Base-by-base conservation (phyloP, 1,284 basidiomycete species). In the Tausonia pullulans region DNA sequence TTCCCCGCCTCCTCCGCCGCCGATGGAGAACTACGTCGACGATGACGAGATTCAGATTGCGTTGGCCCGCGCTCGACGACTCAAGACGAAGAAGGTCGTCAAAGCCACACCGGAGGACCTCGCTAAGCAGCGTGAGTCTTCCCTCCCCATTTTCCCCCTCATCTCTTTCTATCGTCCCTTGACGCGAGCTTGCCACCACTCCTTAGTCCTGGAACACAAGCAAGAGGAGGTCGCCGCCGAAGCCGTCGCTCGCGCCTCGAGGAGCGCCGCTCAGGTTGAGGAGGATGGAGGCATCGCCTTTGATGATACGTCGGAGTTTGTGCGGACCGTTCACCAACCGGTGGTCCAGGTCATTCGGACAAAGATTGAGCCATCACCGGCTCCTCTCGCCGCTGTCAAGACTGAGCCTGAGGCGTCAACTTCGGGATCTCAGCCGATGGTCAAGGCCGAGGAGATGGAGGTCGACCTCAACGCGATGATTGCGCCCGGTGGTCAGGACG, bases 11-110 rank as follows among this genome's bases (percentile, higher is more conserved):
- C 64, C 67, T 63, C 76, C 83, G 68, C 76, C 82, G 59, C 82
- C 80, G 83, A 78, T 70, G 79, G 85, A 71, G 84, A 95, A 97
- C 77, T 88, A 98, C 75, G 87, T 98, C 69, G 96, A 98, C 77
- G 96, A 99, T 74, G 96, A 99, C 75, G 96, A 99, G 72, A 82
- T 99, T 50, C 93, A 97, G 80, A 90, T 90, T 46, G 90, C 90
- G 43, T 81, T 98, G 62, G 88, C 95, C 40, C 84, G 89, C 16
- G 85, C 90, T 65, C 81, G 96, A 66, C 83, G 88, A 71, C 86
- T 86, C 50, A 89, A 89, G 70, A 81, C 90, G 3, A 85, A 85
- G 73, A 90, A 87, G 74, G 76, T 81, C 49, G 87, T 87, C 72
- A 92, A 88, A 72, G 69, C 87, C 51, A 85, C 87, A 39, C 87